Evolutionary conservation across 2,329 filamentous ascomycete genomes (phyloP).

Genomic region (Colletotrichum sp.): DNA sequence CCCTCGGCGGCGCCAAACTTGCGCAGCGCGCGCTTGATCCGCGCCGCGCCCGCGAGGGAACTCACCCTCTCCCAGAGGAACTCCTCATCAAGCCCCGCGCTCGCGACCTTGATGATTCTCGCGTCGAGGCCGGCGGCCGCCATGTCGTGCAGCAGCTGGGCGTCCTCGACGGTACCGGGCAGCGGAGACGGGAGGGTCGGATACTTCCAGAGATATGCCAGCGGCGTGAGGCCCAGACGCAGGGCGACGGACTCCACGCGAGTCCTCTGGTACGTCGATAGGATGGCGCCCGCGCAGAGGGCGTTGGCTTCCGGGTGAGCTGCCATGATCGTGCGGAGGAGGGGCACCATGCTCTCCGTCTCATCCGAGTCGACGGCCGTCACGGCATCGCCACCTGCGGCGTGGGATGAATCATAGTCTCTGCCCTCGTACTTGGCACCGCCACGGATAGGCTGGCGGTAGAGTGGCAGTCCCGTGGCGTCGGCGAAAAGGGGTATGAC

Average conservation of each 20-base stretch:
- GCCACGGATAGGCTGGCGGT: slow-evolving; percentile 78
- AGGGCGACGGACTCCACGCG: slow-evolving; percentile 90
- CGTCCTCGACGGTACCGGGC: slow-evolving; percentile 40
- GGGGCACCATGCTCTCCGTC: slow-evolving; percentile 82
- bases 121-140: slow-evolving; percentile 77
- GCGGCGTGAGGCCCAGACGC: slow-evolving; percentile 80
- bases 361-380: slow-evolving; percentile 64
- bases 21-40: slow-evolving; percentile 58
- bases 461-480: slow-evolving; percentile 82
- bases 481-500: slow-evolving; percentile 84
- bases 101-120: slow-evolving; percentile 94
- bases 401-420: slow-evolving; percentile 62
- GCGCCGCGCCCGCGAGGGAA: slow-evolving; percentile 50
- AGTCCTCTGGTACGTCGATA: slow-evolving; percentile 95
- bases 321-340: slow-evolving; percentile 70
- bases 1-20: slow-evolving; percentile 73
- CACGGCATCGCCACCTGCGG: slow-evolving; percentile 14
- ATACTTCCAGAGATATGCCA: slow-evolving; percentile 94
- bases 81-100: slow-evolving; percentile 80
- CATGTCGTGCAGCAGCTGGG: slow-evolving; percentile 81
- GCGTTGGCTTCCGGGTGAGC: slow-evolving; percentile 84
- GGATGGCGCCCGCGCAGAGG: slow-evolving; percentile 86
- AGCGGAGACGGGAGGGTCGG: slow-evolving; percentile 67
- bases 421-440: slow-evolving; percentile 71
- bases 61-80: slow-evolving; percentile 85